phyloP scores from a whole-genome alignment of 352 stramenopile genomes.

The Pythium pyrilobum region DNA sequence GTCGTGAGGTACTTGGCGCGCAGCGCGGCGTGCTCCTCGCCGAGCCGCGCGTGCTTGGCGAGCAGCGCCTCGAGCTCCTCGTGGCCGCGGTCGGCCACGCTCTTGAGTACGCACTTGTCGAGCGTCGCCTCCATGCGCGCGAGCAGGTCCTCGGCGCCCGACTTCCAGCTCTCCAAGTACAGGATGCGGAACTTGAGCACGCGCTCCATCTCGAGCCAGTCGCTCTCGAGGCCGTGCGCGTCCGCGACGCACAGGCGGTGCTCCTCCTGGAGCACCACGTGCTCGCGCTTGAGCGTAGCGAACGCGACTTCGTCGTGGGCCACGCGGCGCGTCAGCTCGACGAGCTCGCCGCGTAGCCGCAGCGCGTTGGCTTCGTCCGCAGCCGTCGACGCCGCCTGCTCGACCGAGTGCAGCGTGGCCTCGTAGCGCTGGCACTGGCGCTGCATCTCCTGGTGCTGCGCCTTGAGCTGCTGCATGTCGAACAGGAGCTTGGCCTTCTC shows the following conservation, averaged over 20 bases:
- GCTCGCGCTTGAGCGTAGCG: constrained; percentile 59
- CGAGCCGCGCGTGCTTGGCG: constrained; percentile 33
- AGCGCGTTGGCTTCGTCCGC: constrained; percentile 15
- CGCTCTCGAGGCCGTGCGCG: constrained; percentile 32
- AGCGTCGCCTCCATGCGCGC: constrained; percentile 56
- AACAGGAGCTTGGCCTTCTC: constrained; percentile 29
- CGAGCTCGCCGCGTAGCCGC: constrained; percentile 36
- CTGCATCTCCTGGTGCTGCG: constrained; percentile 37
- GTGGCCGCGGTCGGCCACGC: constrained; percentile 40
- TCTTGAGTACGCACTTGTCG: constrained; percentile 52
- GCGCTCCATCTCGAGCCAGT: constrained; percentile 88
- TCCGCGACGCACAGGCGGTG: constrained; percentile 22
- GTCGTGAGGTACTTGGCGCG: constrained; percentile 47
- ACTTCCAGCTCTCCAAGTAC: constrained; percentile 91
- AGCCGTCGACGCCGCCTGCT: not conserved
- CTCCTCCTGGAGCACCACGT: constrained; percentile 32
- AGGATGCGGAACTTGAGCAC: constrained; percentile 83
- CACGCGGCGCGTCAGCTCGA: constrained; percentile 70
- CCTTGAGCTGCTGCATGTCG: constrained; percentile 33
- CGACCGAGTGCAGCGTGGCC: constrained; percentile 39
- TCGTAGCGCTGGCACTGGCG: constrained; percentile 54
- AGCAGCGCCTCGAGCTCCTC: constrained; percentile 25
- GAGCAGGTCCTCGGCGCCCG: constrained; percentile 57
- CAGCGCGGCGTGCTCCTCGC: constrained; percentile 36
- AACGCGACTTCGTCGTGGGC: constrained; percentile 84